phyloP scores from a whole-genome alignment of 129 eudicot species.

The Flaveria bidentis region DNA sequence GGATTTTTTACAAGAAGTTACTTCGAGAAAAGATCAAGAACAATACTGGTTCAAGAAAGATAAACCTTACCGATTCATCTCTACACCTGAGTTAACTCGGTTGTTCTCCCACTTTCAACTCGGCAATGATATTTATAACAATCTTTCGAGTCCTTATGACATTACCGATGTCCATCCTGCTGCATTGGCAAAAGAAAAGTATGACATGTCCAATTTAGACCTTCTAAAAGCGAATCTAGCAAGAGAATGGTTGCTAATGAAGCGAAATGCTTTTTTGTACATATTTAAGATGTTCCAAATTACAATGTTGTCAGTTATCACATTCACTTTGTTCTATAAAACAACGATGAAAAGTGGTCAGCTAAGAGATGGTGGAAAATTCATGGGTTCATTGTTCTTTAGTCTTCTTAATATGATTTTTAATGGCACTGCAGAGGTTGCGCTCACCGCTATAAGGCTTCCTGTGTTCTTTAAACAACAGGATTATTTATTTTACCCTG shows the following conservation, averaged over 20 bases:
- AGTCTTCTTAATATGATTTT: constrained; percentile 55
- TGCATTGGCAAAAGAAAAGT: constrained; percentile 67
- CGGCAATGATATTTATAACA: constrained; percentile 60
- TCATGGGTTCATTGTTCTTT: constrained; percentile 74
- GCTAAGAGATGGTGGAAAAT: constrained; percentile 53
- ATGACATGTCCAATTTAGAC: constrained; percentile 68
- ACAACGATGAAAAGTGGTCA: constrained; percentile 60
- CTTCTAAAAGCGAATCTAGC: constrained; percentile 71
- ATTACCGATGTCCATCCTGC: constrained; percentile 76
- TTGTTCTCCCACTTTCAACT: constrained; percentile 76
- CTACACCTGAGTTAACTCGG: constrained; percentile 64
- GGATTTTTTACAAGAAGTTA: constrained; percentile 78
- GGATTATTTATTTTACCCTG: constrained; percentile 79
- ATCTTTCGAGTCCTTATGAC: constrained; percentile 71
- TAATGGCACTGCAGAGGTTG: constrained; percentile 83
- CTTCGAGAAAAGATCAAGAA: constrained; percentile 72
- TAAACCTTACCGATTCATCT: constrained; percentile 50
- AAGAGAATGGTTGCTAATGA: constrained; percentile 75
- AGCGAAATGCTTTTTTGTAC: constrained; percentile 81
- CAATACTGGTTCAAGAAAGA: constrained; percentile 61
- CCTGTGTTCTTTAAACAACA: constrained; percentile 89
- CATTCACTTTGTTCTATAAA: constrained; percentile 66
- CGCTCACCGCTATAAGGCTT: constrained; percentile 67
- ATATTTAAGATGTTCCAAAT: constrained; percentile 68
- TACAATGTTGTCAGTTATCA: constrained; percentile 40